Base-by-base conservation (phyloP, 2,329 filamentous ascomycete species). In the Colletotrichum neosansevieriae region DNA sequence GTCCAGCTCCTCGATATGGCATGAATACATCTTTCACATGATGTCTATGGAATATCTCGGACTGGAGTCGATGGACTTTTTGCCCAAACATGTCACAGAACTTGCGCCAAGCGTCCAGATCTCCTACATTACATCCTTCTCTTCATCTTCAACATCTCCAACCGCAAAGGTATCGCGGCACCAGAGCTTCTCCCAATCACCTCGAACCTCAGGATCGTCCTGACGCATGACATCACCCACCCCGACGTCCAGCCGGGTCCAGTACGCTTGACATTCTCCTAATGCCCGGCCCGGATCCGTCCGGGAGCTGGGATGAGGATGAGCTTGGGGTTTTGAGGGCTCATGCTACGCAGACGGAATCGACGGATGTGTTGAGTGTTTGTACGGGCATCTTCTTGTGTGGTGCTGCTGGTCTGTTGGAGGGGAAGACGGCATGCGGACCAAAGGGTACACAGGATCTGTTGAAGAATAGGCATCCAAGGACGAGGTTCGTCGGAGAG, bases 301-400 rank as follows among this genome's bases (percentile, higher is more conserved):
- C 21, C 0, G 64, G 58, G 2, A 65, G 60, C 6, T 80, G 78
- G 59, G 76, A 77, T 11, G 65, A 78, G 47, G 77, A 75, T 0
- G 77, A 75, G 1, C 69, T 81, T n/a, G 75, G 74, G 44, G 88
- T 85, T 80, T 71, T 88, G 50, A 74, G 75, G 7, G 73, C 59
- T 3, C 85, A 88, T 64, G 78, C 72, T 9, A 74, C 75, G 54
- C 74, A 74, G 2, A 32, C 21, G 13, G 67, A 75, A 4, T 77
- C 71, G 5, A 83, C 83, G 12, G 85, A 87, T 67, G 78, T 88
- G 44, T 74, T 88, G 67, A 81, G 81, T 69, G 79, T 88, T 10
- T 88, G 85, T 75, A 85, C 85, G 3, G 85, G 85, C 0, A 79
- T 83, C 24, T 80, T 82, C 40, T 19, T 87, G 12, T 84, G 85